These are phyloP conservation scores for Euphorbia neoarborescens DNA, from an alignment of 441 rosid species.

Conservation along the genomic window DNA sequence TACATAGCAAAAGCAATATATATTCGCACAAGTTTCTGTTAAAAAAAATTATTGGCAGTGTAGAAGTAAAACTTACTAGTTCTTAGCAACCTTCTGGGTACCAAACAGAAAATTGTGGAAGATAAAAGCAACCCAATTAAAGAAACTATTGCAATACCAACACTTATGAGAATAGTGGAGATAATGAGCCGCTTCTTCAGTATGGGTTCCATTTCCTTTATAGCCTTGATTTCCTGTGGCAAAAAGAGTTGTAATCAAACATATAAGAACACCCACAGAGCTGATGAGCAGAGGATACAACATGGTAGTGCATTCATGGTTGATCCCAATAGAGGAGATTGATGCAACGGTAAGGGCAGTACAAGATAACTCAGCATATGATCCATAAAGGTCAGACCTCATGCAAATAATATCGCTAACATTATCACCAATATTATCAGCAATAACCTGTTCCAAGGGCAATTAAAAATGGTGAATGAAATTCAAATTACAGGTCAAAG, in stretches of 20 bases:
- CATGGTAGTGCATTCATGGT: slow-evolving; percentile 62
- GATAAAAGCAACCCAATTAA: slow-evolving; percentile 52
- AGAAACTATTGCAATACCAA: slow-evolving; percentile 53
- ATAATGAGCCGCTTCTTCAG: slow-evolving; percentile 71
- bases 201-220: slow-evolving; percentile 67
- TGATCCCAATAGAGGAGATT: slow-evolving; percentile 69
- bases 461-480: neutral
- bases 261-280: slow-evolving; percentile 63
- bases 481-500: neutral
- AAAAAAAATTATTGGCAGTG: neutral
- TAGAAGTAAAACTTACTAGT: slow-evolving; percentile 37
- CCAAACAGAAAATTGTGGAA: slow-evolving; percentile 66
- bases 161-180: slow-evolving; percentile 52
- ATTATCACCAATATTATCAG: slow-evolving; percentile 84
- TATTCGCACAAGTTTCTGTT: no score
- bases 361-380: slow-evolving; percentile 74
- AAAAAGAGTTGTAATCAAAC: slow-evolving; percentile 57
- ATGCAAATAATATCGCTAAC: slow-evolving; percentile 82
- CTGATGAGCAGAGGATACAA: slow-evolving; percentile 60
- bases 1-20: no score
- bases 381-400: slow-evolving; percentile 86
- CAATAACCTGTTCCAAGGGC: slow-evolving; percentile 50
- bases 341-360: slow-evolving; percentile 83
- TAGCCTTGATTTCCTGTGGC: slow-evolving; percentile 74
- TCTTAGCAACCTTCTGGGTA: slow-evolving; percentile 65